These are phyloP conservation scores for Pseudogymnoascus sp. DNA, from an alignment of 2,329 filamentous ascomycete species.

Conservation along the genomic window DNA sequence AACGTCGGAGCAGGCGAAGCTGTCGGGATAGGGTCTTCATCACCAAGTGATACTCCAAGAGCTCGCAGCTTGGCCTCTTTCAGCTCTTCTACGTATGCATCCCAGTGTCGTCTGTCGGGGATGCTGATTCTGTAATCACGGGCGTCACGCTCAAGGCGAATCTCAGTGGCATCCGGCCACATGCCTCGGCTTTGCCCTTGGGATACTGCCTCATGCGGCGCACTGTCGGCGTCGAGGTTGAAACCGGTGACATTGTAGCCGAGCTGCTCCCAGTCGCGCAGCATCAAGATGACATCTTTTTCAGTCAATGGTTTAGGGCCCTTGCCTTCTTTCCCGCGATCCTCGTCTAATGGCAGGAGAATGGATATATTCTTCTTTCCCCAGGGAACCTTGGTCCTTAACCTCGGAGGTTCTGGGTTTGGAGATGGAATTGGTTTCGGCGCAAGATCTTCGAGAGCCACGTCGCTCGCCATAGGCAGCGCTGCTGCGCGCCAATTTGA, in stretches of 20 bases:
- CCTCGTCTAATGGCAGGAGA: conserved; percentile 58
- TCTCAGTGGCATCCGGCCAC: conserved; percentile 57
- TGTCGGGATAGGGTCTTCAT: conserved; percentile 57
- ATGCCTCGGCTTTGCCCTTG: conserved; percentile 53
- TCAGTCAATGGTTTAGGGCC: conserved; percentile 45
- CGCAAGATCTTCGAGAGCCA: conserved; percentile 11
- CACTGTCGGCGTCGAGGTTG: conserved; percentile 46
- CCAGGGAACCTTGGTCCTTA: conserved; percentile 67
- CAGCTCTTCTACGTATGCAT: conserved; percentile 71
- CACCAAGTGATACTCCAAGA: conserved; percentile 74
- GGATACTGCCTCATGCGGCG: conserved; percentile 11
- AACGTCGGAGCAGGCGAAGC: conserved; percentile 58
- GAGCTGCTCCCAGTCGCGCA: conserved; percentile 57
- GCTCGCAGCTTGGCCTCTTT: conserved; percentile 89
- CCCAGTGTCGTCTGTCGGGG: conserved; percentile 51
- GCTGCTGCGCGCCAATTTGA: conserved; percentile 18
- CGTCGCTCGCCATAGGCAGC: conserved; percentile 12
- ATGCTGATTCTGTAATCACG: conserved; percentile 54
- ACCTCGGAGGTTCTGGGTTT: conserved; percentile 41
- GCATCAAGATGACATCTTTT: conserved; percentile 51
- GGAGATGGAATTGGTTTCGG: conserved; percentile 17
- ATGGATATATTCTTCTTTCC: conserved; percentile 68
- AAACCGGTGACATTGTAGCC: conserved; percentile 65
- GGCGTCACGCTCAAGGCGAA: conserved; percentile 45
- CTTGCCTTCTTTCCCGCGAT: conserved; percentile 50